Conservation (phyloP, 2,329 filamentous ascomycete genomes). For the Ascochyta koolunga region DNA sequence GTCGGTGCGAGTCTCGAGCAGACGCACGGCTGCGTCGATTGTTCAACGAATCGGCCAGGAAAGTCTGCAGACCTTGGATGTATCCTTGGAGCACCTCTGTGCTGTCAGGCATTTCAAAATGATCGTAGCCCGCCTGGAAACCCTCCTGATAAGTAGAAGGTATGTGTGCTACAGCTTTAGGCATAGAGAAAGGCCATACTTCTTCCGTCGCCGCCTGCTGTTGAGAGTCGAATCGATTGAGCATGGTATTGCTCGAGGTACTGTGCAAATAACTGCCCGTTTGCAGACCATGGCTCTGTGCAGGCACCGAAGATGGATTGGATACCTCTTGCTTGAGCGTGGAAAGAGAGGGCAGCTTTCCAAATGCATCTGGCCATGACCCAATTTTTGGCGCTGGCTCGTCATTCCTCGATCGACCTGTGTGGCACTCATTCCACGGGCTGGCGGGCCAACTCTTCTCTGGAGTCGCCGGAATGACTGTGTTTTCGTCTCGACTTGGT, state of each 20-base stretch:
- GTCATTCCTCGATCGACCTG: conserved; percentile 26
- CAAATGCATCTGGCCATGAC: conserved; percentile 41
- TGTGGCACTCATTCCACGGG: conserved; percentile 43
- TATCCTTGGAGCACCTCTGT: conserved; percentile 44
- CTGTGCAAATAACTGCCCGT: conserved; percentile 11
- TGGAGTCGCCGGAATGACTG: conserved; percentile 38
- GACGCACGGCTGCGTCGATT: conserved; percentile 20
- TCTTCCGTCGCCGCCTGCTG: conserved; percentile 29
- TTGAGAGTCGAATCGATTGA: conserved; percentile 18
- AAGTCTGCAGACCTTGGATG: conserved; percentile 39
- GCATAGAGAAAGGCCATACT: conserved; percentile 29
- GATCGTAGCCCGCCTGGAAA: conserved; percentile 46
- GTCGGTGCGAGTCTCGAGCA: conserved; percentile 15
- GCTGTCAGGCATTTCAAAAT: conserved; percentile 40
- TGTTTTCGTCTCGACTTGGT: conserved; percentile 20
- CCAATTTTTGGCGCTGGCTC: conserved; percentile 34
- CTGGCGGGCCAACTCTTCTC: conserved; percentile 45
- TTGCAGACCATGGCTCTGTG: conserved; percentile 15
- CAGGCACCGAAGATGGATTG: conserved; percentile 5
- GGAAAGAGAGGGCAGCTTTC: conserved; percentile 28
- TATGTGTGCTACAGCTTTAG: conserved; percentile 28
- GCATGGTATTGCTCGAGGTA: conserved; percentile 19
- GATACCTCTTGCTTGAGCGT: conserved; percentile 22
- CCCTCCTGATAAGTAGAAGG: conserved; percentile 47
- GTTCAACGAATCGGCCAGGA: conserved; percentile 36